Conservation (phyloP, 129 eudicot genomes). For the Chrysanthemum lavandulifolium region DNA sequence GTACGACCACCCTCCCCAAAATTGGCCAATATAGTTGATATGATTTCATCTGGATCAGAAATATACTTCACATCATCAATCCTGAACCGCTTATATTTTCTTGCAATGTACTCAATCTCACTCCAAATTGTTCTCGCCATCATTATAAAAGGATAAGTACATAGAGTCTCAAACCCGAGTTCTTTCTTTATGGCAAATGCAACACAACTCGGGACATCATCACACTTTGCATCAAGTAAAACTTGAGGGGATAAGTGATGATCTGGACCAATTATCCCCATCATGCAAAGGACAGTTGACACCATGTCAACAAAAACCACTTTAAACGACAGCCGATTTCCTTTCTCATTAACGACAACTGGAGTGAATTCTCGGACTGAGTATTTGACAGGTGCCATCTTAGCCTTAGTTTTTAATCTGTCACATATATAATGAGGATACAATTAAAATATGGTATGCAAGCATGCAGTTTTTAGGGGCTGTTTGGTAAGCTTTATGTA, state of each 20-base stretch:
- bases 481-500: too few species aligned
- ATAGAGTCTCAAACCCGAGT: background rate
- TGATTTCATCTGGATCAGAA: background rate
- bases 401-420: background rate
- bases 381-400: background rate
- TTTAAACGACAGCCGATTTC: background rate
- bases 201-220: background rate
- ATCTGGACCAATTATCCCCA: background rate
- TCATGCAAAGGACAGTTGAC: background rate
- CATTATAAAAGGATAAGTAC: background rate
- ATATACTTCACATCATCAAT: background rate
- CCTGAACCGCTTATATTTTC: background rate
- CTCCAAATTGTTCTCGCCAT: background rate
- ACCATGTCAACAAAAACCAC: background rate
- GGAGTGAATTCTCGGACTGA: background rate
- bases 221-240: background rate
- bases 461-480: too few species aligned
- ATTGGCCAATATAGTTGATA: background rate
- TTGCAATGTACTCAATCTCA: background rate
- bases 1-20: background rate
- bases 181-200: background rate
- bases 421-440: background rate
- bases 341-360: background rate
- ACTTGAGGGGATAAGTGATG: background rate
- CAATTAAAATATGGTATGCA: too few species aligned